Base-by-base conservation (phyloP, 192 early-diverging fungal genomes). In the Chytriomyces confervae region DNA sequence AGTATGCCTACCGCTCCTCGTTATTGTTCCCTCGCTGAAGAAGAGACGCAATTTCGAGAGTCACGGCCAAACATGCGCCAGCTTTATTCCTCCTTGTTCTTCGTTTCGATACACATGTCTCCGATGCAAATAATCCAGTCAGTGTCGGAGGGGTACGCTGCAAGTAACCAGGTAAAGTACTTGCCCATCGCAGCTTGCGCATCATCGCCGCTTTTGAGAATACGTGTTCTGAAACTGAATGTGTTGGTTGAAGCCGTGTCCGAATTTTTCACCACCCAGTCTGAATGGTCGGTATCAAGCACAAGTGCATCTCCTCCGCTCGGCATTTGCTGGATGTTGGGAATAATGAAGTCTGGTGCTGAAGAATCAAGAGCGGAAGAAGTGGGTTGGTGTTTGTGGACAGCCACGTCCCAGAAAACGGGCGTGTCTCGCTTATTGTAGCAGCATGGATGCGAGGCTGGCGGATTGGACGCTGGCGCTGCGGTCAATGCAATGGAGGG, bases 61-160 rank as follows among this genome's bases (percentile, higher is more conserved):
- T 36, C 36, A 36, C 36, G 36, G 36, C 36, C 36, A 36, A 36
- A 36, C 36, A 2, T 36, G 36, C 36, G 36, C 36, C 36, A 36
- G 4, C 36, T 36, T 36, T 36, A 36, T 36, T 36, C 36, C 36
- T 63, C 10, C 4, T 67, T 67, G 47, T 8, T 67, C 66, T 67
- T 67, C 66, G 66, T 64, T 27, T 63, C 24, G 23, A 74, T 36
- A 7, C 8, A 10, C 72, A 74, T 74, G 36, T 50, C 44, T 16
- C 72, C 72, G 6, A 74, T 74, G 62, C 72, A 74, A 18, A 74
- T 61, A 63, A 74, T 63, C 72, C 72, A 74, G 7, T 74, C 72
- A 29, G 13, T 13, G 18, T 18, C 64, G 27, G 16, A n/a, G 13
- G 16, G 13, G 4, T 18, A n/a, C 16, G n/a, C 64, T 23, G 57